Conservation (phyloP, 2,329 filamentous ascomycete genomes). For the Xylariaceae sp. region DNA sequence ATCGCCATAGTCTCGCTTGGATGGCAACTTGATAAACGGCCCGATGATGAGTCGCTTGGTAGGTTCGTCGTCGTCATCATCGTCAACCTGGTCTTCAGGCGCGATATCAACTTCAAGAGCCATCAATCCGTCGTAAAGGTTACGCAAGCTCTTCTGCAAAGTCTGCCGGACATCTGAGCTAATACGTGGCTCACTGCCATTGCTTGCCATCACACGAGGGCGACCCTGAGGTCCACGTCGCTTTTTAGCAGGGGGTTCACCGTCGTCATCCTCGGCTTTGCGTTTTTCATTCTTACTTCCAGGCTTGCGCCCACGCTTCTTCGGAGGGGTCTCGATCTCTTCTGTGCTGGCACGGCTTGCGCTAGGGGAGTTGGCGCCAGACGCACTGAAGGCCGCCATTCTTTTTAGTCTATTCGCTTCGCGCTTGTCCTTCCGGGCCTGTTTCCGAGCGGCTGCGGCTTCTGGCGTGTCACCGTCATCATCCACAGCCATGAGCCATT, state of each 20-base stretch:
- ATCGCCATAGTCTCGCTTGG: constrained; percentile 87
- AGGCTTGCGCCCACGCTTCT: constrained; percentile 85
- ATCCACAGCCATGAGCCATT: constrained; percentile 97
- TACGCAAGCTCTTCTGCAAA: constrained; percentile 79
- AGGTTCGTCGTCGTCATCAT: constrained; percentile 60
- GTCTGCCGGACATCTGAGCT: constrained; percentile 69
- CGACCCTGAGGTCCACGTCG: constrained; percentile 72
- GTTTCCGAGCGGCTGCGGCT: constrained; percentile 87
- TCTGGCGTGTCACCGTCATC: constrained; percentile 95
- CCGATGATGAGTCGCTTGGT: constrained; percentile 83
- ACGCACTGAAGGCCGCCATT: constrained; percentile 36
- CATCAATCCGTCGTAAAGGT: constrained; percentile 79
- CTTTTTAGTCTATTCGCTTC: constrained; percentile 75
- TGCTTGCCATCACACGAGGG: constrained; percentile 58
- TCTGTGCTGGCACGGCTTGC: constrained; percentile 84
- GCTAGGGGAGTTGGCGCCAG: constrained; percentile 70
- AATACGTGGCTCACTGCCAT: constrained; percentile 51
- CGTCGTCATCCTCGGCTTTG: constrained; percentile 79
- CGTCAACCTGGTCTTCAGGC: constrained; percentile 50
- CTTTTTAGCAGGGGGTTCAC: constrained; percentile 78
- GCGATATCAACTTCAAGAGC: constrained; percentile 78
- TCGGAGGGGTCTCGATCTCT: constrained; percentile 72
- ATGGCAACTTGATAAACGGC: constrained; percentile 88
- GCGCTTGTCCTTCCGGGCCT: constrained; percentile 80
- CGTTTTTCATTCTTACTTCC: constrained; percentile 78